Conservation (phyloP, 1,284 basidiomycete species). For the Tranzscheliella williamsii region DNA sequence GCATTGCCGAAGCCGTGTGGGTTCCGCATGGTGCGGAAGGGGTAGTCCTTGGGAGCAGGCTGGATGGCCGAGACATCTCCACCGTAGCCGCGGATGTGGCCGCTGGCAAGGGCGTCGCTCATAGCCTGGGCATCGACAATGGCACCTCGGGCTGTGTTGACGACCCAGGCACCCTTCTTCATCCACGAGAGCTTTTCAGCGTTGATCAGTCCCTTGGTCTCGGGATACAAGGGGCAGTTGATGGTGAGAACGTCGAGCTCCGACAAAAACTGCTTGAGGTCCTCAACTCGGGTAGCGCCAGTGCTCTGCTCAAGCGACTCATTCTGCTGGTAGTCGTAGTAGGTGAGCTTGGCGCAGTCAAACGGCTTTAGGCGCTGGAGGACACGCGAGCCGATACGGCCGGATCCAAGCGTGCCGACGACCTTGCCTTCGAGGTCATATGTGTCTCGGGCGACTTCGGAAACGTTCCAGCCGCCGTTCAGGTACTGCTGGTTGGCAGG, state of each 20-base stretch:
- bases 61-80: conserved; percentile 61
- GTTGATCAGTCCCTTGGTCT: conserved; percentile 71
- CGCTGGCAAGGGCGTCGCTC: conserved; percentile 75
- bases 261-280: conserved; percentile 82
- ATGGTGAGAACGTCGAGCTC: conserved; percentile 79
- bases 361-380: conserved; percentile 85
- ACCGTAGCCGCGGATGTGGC: conserved; percentile 72
- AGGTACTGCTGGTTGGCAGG: conserved; percentile 67
- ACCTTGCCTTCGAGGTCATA: conserved; percentile 90
- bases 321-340: conserved; percentile 86
- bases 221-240: conserved; percentile 89
- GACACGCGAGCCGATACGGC: conserved; percentile 64
- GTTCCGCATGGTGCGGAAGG: conserved; percentile 75
- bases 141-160: conserved; percentile 92
- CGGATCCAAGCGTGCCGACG: conserved; percentile 77
- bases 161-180: conserved; percentile 83
- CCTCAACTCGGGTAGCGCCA: conserved; percentile 75
- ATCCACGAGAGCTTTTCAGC: conserved; percentile 81
- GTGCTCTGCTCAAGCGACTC: conserved; percentile 73
- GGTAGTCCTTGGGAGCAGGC: conserved; percentile 73
- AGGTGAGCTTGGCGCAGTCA: conserved; percentile 85
- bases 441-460: conserved; percentile 60
- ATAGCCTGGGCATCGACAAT: conserved; percentile 85
- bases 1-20: conserved; percentile 72
- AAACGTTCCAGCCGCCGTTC: conserved; percentile 53